These are phyloP conservation scores for Nepenthes mirabilis DNA, from an alignment of 148 eudicot genomes.

Conservation along the genomic window DNA sequence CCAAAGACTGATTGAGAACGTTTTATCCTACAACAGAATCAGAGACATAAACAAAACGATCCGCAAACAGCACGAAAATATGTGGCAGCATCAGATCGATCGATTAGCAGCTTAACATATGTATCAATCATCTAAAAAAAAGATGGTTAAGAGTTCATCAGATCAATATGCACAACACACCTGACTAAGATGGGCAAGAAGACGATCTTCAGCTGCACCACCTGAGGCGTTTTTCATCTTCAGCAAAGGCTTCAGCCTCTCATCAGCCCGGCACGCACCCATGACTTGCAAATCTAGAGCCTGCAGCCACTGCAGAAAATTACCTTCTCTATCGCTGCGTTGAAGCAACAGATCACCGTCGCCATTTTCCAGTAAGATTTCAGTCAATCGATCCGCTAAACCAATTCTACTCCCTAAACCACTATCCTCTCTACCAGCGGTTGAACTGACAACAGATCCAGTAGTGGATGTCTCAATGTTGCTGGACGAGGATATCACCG, in stretches of 20 bases:
- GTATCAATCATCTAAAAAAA: too few species aligned
- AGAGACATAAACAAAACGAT: too few species aligned
- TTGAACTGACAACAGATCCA: slow-evolving; percentile 5
- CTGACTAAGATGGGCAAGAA: slow-evolving; percentile 74
- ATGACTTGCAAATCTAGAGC: slow-evolving; percentile 75
- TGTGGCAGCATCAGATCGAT: too few species aligned
- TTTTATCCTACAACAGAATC: too few species aligned
- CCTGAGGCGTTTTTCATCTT: slow-evolving; percentile 39
- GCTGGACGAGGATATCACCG: slow-evolving; percentile 4
- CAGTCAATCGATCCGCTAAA: slow-evolving; percentile 38
- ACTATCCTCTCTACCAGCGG: slow-evolving; percentile 10
- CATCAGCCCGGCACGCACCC: slow-evolving; percentile 89
- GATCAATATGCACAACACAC: slow-evolving; percentile 14
- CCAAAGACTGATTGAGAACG: too few species aligned
- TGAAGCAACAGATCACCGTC: slow-evolving; percentile 61
- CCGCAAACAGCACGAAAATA: too few species aligned
- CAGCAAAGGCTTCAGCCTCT: slow-evolving; percentile 78
- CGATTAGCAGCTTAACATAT: too few species aligned
- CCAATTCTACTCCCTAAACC: slow-evolving; percentile 6
- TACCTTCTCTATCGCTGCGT: slow-evolving; percentile 34
- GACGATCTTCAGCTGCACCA: slow-evolving; percentile 66
- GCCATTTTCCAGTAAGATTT: slow-evolving; percentile 29
- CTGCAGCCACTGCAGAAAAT: slow-evolving; percentile 53
- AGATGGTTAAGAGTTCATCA: too few species aligned
- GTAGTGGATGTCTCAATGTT: slow-evolving; percentile 7